Base-by-base conservation (phyloP, 169 alveolate species). In the Plasmodium knowlesi region DNA sequence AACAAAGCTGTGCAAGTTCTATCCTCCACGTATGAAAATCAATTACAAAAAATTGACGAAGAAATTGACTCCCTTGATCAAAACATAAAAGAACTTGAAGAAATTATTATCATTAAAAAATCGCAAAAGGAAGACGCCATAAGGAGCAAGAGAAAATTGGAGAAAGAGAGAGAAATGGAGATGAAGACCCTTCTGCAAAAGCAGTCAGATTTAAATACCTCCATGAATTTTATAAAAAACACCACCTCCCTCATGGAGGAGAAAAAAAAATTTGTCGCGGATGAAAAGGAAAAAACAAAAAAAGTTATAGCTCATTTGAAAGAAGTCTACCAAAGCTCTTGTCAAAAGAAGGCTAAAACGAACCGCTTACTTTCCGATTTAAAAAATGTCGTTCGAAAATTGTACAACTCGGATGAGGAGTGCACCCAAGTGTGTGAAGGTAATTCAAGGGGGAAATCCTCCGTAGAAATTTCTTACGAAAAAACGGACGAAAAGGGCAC, bases 31-130 rank as follows among this genome's bases (percentile, higher is more conserved):
- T 84, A 84, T n/a, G 70, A 84, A 22, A 39, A 72, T 1, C 82
- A 84, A 32, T 25, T 84, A 84, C 50, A 84, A 39, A 14, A 34
- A 39, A 41, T 84, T 34, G 32, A 84, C 53, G 92, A 84, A 22
- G 39, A 84, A 43, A 84, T 84, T 22, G 34, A 41, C 78, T 5
- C 72, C 34, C 46, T 84, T 10, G 83, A 84, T 84, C 53, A 22
- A 41, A 30, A 84, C 37, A 84, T 84, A 41, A 84, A 84, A 72
- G 82, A 84, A 28, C 54, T 84, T 19, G 92, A 84, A 72, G 37
- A 84, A 72, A 16, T 72, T 28, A 71, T 84, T 57, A 74, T 50
- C 41, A 32, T 32, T 25, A 84, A 39, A 71, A 84, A 84, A 84
- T 46, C 32, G 22, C 79, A 84, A 72, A 84, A 71, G 73, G 37